Evolutionary conservation across 345 rosid genomes (phyloP).

Genomic region (Trapa incisa): DNA sequence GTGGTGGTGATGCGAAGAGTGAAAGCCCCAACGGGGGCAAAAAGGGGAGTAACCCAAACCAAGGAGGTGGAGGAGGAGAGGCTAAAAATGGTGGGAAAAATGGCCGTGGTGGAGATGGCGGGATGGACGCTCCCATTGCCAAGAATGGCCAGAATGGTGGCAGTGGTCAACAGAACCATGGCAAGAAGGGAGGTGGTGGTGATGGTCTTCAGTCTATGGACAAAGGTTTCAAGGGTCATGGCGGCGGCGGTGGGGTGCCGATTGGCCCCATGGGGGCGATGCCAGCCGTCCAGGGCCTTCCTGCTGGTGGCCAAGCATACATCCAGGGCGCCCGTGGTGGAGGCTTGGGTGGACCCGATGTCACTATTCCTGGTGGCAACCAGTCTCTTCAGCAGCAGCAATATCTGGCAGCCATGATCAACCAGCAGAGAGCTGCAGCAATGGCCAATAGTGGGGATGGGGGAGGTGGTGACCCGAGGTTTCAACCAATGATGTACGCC

Average conservation of each 20-base stretch:
- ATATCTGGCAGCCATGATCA: constrained; percentile 59
- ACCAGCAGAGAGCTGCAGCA: constrained; percentile 70
- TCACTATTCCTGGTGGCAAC: constrained; percentile 42
- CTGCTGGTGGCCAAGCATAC: constrained; percentile 35
- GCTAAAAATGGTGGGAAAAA: constrained; percentile 15
- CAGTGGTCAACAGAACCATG: constrained; percentile 19
- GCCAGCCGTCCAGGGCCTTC: constrained; percentile 71
- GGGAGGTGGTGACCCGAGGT: constrained; percentile 35
- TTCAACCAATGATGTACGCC: constrained; percentile 88
- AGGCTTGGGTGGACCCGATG: constrained; percentile 23
- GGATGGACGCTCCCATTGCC: constrained; percentile 5
- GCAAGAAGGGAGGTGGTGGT: constrained; percentile 28
- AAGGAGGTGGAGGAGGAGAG: constrained; percentile 25
- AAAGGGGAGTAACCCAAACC: constrained; percentile 19
- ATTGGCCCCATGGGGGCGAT: constrained; percentile 8
- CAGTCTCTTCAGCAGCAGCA: constrained; percentile 30
- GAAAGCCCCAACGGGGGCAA: constrained; percentile 36
- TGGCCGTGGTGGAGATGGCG: constrained; percentile 19
- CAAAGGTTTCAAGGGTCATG: constrained; percentile 43
- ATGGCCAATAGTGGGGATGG: not conserved
- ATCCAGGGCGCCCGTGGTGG: constrained; percentile 30
- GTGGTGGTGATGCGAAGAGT: constrained; percentile 20
- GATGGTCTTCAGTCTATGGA: constrained; percentile 20
- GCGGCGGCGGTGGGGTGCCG: constrained; percentile 8
- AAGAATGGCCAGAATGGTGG: constrained; percentile 21